phyloP scores from a whole-genome alignment of 2,329 filamentous ascomycete species.

The Cryphonectria parasitica region DNA sequence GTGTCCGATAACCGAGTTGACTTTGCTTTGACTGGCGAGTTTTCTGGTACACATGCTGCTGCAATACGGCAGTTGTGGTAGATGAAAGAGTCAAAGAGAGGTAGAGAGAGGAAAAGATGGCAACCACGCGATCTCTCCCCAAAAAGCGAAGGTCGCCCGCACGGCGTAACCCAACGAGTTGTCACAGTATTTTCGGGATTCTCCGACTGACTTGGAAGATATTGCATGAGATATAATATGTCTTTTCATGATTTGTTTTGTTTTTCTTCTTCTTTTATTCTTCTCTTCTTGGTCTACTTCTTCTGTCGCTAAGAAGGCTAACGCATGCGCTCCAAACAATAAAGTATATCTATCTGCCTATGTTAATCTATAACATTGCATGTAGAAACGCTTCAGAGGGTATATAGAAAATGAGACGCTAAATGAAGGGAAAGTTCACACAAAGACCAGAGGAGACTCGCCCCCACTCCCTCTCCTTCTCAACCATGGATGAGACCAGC shows the following conservation, averaged over 20 bases:
- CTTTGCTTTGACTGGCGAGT: neutral
- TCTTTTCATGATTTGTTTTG: neutral
- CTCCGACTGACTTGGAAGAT: neutral
- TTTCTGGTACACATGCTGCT: neutral
- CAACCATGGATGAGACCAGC: constrained; percentile 1
- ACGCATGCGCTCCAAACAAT: neutral
- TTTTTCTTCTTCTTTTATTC: no score
- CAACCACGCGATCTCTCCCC: neutral
- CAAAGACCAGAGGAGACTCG: neutral
- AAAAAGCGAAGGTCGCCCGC: neutral
- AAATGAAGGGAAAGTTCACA: no score
- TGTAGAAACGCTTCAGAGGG: neutral
- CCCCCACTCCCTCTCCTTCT: no score
- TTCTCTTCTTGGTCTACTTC: no score
- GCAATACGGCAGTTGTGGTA: neutral
- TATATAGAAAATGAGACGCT: constrained; percentile 2
- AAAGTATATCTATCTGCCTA: no score
- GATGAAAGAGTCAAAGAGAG: neutral
- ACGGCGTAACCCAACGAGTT: neutral
- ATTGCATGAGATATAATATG: neutral
- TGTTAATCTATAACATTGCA: neutral
- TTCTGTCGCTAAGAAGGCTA: neutral
- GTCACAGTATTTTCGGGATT: neutral
- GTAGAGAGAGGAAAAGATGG: neutral
- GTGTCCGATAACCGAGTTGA: neutral